phyloP scores from a whole-genome alignment of 2,329 filamentous ascomycete genomes.

The Neophaeococcomyces mojaviensis region DNA sequence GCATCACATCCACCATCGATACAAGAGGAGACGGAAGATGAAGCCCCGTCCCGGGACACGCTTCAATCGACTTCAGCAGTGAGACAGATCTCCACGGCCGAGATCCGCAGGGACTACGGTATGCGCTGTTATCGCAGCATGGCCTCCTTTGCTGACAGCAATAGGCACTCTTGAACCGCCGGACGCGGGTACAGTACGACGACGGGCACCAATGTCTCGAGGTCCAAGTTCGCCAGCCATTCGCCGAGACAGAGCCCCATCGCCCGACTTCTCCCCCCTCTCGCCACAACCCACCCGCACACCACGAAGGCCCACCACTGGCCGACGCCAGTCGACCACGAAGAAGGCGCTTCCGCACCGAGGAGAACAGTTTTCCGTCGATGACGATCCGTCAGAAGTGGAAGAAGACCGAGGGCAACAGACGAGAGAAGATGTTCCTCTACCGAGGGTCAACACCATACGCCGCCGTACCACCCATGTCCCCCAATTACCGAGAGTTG shows the following conservation, averaged over 20 bases:
- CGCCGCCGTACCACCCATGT: conserved; percentile 30
- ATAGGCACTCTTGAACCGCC: conserved; percentile 6
- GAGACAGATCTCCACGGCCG: neutral
- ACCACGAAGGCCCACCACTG: conserved; percentile 64
- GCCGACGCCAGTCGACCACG: conserved; percentile 63
- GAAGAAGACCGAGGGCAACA: conserved; percentile 49
- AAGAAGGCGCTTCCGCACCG: conserved; percentile 65
- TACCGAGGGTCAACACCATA: conserved; percentile 32
- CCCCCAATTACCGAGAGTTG: conserved; percentile 28
- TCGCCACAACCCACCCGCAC: conserved; percentile 29
- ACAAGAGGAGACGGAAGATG: conserved; percentile 5
- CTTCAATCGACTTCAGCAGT: neutral
- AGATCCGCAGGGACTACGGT: conserved; percentile 8
- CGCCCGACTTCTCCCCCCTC: conserved; percentile 40
- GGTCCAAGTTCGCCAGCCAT: conserved; percentile 3
- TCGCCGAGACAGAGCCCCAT: conserved; percentile 12
- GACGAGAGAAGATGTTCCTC: conserved; percentile 19
- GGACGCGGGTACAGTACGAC: neutral
- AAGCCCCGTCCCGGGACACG: neutral
- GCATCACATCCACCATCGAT: conserved; percentile 5
- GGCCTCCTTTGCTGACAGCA: neutral
- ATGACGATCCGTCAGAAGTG: conserved; percentile 78
- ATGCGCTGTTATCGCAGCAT: neutral
- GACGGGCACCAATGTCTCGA: neutral
- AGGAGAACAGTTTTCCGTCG: conserved; percentile 80